Conservation (phyloP, 805 yeast species). For the Saccharomycopsis javanensis region DNA sequence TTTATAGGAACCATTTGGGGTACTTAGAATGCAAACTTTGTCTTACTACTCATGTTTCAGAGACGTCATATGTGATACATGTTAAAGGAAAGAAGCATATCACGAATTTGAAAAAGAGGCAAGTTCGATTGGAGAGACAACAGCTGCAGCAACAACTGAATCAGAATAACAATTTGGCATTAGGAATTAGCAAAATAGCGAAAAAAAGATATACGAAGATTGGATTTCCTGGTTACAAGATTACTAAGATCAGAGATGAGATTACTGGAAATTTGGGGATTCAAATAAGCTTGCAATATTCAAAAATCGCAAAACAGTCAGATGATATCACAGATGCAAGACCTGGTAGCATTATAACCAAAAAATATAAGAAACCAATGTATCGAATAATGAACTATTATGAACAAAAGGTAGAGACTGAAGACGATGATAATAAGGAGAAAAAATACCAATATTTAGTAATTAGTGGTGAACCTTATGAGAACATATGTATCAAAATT, state of each 20-base stretch:
- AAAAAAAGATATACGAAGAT: constrained; percentile 47
- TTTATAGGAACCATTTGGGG: constrained; percentile 76
- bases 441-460: constrained; percentile 58
- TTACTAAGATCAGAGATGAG: constrained; percentile 60
- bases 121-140: constrained; percentile 24
- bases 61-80: constrained; percentile 75
- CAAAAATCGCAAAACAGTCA: constrained; percentile 32
- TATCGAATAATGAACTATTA: constrained; percentile 69
- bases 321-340: not conserved
- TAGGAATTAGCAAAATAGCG: constrained; percentile 20
- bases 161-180: constrained; percentile 13
- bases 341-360: not conserved
- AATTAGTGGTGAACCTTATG: constrained; percentile 85
- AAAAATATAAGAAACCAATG: constrained; percentile 37
- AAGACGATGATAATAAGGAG: constrained; percentile 22
- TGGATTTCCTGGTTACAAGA: constrained; percentile 65
- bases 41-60: constrained; percentile 69
- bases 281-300: constrained; percentile 48
- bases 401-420: constrained; percentile 51
- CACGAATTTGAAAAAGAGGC: constrained; percentile 56
- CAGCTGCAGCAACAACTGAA: constrained; percentile 2
- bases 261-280: constrained; percentile 52
- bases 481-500: constrained; percentile 64
- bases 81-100: constrained; percentile 80
- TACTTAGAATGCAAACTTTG: constrained; percentile 78